Evolutionary conservation across 495 filamentous ascomycete genomes (phyloP).

Genomic region (Penicillium arizonense): DNA sequence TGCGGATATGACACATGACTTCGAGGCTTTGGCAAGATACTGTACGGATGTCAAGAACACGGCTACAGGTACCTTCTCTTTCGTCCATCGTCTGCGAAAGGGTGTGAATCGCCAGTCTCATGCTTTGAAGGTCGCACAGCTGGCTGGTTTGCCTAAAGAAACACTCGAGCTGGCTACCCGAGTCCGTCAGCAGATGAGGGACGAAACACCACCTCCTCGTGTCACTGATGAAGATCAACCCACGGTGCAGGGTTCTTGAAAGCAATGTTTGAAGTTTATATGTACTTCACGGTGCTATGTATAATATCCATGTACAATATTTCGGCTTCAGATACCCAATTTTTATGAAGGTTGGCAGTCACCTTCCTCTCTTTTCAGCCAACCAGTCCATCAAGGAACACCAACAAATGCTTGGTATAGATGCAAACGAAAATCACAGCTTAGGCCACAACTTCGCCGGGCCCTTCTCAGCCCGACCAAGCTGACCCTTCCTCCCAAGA

Average conservation of each 20-base stretch:
- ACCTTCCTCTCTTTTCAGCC: neutral
- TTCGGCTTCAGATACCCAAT: neutral
- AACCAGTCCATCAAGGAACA: neutral
- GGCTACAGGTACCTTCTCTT: conserved; percentile 66
- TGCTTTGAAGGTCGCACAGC: conserved; percentile 84
- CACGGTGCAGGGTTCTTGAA: neutral
- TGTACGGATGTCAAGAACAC: conserved; percentile 87
- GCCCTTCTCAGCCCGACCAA: conserved; percentile 34
- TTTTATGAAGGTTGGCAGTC: neutral
- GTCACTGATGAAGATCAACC: neutral
- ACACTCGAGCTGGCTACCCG: conserved; percentile 55
- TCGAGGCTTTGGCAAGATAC: conserved; percentile 69
- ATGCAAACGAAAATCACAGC: conserved; percentile 8
- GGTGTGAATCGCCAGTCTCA: conserved; percentile 87
- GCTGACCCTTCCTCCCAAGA: conserved; percentile 26
- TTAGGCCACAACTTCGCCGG: conserved; percentile 27
- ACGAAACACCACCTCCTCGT: neutral
- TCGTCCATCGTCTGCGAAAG: conserved; percentile 73
- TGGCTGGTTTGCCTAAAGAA: conserved; percentile 71
- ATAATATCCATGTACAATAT: conserved; percentile 6
- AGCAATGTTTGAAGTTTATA: neutral
- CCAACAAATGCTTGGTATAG: neutral
- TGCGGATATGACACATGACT: conserved; percentile 69
- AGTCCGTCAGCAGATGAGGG: conserved; percentile 25
- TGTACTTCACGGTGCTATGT: neutral